Evolutionary conservation across 495 filamentous ascomycete genomes (phyloP).

Genomic region (Neurospora discreta): DNA sequence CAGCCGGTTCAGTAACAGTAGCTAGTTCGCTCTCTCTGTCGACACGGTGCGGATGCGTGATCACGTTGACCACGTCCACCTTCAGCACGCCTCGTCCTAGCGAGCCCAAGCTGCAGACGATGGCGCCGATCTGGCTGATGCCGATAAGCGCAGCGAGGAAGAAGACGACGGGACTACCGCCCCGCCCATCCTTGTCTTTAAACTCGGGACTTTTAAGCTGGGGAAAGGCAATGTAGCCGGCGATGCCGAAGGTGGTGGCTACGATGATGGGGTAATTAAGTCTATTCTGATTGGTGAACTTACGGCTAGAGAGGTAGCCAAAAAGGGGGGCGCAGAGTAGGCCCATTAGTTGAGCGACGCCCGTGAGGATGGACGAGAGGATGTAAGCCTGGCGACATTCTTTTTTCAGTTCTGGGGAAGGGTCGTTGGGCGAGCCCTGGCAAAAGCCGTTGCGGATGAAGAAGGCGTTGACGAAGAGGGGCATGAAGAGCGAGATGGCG

Average conservation of each 20-base stretch:
- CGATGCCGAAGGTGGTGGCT: conserved; percentile 57
- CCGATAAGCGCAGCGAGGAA: conserved; percentile 70
- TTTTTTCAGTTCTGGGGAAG: conserved; percentile 50
- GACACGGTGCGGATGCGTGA: neutral
- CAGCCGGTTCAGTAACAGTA: conserved; percentile 14
- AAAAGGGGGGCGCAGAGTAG: conserved; percentile 77
- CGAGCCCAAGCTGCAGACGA: conserved; percentile 83
- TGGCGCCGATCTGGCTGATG: conserved; percentile 85
- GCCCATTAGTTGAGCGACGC: conserved; percentile 76
- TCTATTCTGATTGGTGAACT: conserved; percentile 44
- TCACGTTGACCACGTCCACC: conserved; percentile 26
- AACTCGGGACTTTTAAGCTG: conserved; percentile 58
- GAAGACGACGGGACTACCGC: conserved; percentile 57
- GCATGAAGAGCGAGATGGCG: conserved; percentile 87
- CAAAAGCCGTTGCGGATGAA: conserved; percentile 77
- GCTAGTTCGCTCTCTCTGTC: conserved; percentile 13
- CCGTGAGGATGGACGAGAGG: conserved; percentile 73
- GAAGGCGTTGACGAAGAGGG: conserved; percentile 80
- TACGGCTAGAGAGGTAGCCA: conserved; percentile 60
- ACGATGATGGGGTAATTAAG: conserved; percentile 65
- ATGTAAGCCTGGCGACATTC: conserved; percentile 77
- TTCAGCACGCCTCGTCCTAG: conserved; percentile 69
- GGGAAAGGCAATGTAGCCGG: conserved; percentile 67
- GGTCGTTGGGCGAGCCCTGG: conserved; percentile 45
- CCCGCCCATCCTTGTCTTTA: conserved; percentile 41